Percentiles rank a stretch among this genome's conserved stretches.
Conservation (phyloP, 306 rosid species). For the Urtica urens region DNA sequence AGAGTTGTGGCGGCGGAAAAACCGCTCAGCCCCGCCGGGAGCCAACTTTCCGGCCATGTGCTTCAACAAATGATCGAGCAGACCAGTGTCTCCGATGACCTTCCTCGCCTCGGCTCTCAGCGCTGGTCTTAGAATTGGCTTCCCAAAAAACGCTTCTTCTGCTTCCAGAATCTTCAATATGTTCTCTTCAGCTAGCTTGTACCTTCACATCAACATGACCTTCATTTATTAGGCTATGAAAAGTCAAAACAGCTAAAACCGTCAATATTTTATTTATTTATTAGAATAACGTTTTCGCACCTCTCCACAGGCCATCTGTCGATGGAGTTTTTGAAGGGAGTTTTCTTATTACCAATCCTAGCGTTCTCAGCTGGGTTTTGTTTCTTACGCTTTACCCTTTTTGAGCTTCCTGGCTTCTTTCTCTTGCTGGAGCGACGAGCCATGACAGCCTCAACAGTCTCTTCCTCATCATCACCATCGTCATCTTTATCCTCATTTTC, state of each 20-base stretch:
- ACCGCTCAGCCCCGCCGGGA: slow-evolving; percentile 66
- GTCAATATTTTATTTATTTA: not conserved
- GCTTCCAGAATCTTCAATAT: slow-evolving; percentile 68
- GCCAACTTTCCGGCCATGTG: slow-evolving; percentile 92
- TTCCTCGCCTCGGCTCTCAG: slow-evolving; percentile 73
- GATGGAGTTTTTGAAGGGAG: slow-evolving; percentile 23
- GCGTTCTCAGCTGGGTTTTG: slow-evolving; percentile 23
- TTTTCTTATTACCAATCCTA: slow-evolving; percentile 25
- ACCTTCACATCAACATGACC: slow-evolving; percentile 33
- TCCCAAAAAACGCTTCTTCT: slow-evolving; percentile 48
- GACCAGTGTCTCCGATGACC: slow-evolving; percentile 80
- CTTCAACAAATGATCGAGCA: slow-evolving; percentile 81
- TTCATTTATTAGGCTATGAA: not conserved
- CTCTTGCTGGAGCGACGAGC: slow-evolving; percentile 24
- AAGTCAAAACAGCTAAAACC: not conserved
- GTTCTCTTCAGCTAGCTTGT: slow-evolving; percentile 58
- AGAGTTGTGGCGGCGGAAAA: slow-evolving; percentile 67
- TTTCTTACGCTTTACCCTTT: slow-evolving; percentile 13
- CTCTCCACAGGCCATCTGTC: slow-evolving; percentile 49
- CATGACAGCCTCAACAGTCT: slow-evolving; percentile 14
- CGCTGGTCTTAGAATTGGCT: slow-evolving; percentile 57
- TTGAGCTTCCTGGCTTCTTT: slow-evolving; percentile 17
- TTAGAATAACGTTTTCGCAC: slow-evolving; percentile 5
- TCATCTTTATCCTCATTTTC: slow-evolving; percentile 11
- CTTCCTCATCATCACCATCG: slow-evolving; percentile 22